Base-by-base conservation (phyloP, 306 rosid genomes). In the Ceratonia siliqua region DNA sequence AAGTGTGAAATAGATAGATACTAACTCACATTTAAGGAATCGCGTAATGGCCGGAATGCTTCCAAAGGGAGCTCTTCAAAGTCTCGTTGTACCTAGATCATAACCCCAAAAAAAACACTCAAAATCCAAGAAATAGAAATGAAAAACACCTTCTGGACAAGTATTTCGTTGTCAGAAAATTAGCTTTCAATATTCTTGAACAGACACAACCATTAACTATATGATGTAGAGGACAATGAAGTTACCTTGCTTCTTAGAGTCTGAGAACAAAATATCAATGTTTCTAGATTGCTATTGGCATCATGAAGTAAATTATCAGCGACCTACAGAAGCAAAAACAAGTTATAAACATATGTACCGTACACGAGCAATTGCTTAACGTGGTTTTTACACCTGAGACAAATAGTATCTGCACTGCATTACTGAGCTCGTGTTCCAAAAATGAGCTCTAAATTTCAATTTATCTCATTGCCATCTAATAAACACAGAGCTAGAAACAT, bases 271-370 rank as follows among this genome's bases (percentile, higher is more conserved):
- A 93, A 93, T 77, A 93, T 93, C 83, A 91, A 85, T 33, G 98
- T 93, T 76, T 93, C 98, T 32, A 89, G 82, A 87, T 93, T 93
- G 87, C 98, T 93, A 20, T 87, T 86, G 41, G 98, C 78, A 75
- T 93, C 97, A 15, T 93, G 98, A 83, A 93, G 98, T 82, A 93
- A 87, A 76, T 93, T 86, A 82, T 93, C 98, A 73, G 97, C 98
- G 83, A 93, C 98, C 98, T 93, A 78, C 78, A 72, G 36, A 46
- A 2, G 13, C 59, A 52, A 59, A 56, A 13, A 54, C 24, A 58
- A 20, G 70, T 25, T 63, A 38, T 36, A 15, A 72, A 57, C 55
- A 57, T 13, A 6, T 9, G 36, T 12, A 10, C 55, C 2, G 24
- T n/a, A 62, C 20, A 50, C 25, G 0, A 74, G 62, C 79, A 74